A percentile compares a stretch with the other conserved stretches of the same genome.
Conservation (phyloP, 2,329 filamentous ascomycete genomes). For the Herpotrichia juniperi region DNA sequence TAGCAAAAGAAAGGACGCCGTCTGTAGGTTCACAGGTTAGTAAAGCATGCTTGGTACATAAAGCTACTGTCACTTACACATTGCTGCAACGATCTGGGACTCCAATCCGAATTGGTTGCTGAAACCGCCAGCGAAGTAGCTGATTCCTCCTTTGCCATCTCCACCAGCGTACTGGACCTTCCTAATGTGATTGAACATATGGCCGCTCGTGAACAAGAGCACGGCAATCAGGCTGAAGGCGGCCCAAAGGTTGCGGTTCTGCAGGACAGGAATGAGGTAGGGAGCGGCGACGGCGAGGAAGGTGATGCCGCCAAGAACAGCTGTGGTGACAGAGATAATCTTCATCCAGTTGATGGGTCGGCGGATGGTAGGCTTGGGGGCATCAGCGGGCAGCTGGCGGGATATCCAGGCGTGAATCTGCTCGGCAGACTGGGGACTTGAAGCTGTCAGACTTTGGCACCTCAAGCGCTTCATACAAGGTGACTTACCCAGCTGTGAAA, state of each 20-base stretch:
- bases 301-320: constrained; percentile 73
- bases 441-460: constrained; percentile 19
- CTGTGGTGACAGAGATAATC: constrained; percentile 70
- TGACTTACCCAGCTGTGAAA: constrained; percentile 76
- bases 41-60: constrained; percentile 11
- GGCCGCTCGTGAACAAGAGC: constrained; percentile 90
- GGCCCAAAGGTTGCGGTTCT: constrained; percentile 94
- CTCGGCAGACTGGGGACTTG: constrained; percentile 76
- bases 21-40: constrained; percentile 54
- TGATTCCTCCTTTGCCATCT: constrained; percentile 83
- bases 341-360: constrained; percentile 88
- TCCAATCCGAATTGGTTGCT: constrained; percentile 93
- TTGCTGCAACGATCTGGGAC: constrained; percentile 90
- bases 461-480: background rate
- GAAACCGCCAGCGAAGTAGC: constrained; percentile 90
- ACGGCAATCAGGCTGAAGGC: constrained; percentile 86
- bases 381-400: constrained; percentile 72
- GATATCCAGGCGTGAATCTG: constrained; percentile 78
- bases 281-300: constrained; percentile 74
- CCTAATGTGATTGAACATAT: constrained; percentile 99
- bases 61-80: constrained; percentile 71
- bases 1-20: constrained; percentile 83
- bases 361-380: constrained; percentile 74
- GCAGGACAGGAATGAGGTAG: constrained; percentile 79
- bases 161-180: constrained; percentile 91